Percentiles rank a stretch among this genome's conserved stretches.
Evolutionary conservation across 164 flowering plant species (phyloP).

Genomic region (Saururus chinensis): DNA sequence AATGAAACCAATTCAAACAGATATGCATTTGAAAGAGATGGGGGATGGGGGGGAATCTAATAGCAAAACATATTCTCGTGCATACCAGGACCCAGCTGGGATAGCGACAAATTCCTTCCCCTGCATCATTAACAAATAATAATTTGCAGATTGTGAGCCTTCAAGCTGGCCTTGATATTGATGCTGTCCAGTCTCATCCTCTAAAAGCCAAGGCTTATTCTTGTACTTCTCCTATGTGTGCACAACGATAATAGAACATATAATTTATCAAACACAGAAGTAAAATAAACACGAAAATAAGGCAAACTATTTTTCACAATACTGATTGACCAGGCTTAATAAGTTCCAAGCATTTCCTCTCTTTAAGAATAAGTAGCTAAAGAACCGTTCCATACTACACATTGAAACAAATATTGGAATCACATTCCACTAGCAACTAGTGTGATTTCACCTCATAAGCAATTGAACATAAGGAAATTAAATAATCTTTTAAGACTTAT

Average conservation of each 20-base stretch:
- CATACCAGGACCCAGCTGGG: conserved; percentile 97
- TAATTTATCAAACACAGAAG: not conserved
- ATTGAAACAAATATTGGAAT: too few species aligned
- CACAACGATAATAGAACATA: conserved; percentile 10
- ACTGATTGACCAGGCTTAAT: too few species aligned
- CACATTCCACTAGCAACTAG: too few species aligned
- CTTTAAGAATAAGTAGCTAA: too few species aligned
- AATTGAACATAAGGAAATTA: too few species aligned
- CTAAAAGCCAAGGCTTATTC: conserved; percentile 93
- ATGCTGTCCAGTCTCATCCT: conserved; percentile 89
- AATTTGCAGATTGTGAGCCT: conserved; percentile 84
- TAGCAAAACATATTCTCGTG: not conserved
- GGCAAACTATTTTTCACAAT: not conserved
- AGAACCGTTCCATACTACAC: too few species aligned
- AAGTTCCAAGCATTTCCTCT: too few species aligned
- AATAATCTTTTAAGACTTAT: too few species aligned
- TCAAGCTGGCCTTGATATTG: conserved; percentile 90
- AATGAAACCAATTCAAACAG: too few species aligned
- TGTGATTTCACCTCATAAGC: too few species aligned
- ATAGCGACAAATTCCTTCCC: conserved; percentile 89
- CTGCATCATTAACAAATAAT: conserved; percentile 74
- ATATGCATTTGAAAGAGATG: too few species aligned
- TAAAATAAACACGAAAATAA: not conserved
- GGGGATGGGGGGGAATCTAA: not conserved
- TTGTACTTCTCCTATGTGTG: conserved; percentile 68